These are phyloP conservation scores for Blastobotrys aristatus DNA, from an alignment of 1,139 yeast genomes.

Conservation along the genomic window DNA sequence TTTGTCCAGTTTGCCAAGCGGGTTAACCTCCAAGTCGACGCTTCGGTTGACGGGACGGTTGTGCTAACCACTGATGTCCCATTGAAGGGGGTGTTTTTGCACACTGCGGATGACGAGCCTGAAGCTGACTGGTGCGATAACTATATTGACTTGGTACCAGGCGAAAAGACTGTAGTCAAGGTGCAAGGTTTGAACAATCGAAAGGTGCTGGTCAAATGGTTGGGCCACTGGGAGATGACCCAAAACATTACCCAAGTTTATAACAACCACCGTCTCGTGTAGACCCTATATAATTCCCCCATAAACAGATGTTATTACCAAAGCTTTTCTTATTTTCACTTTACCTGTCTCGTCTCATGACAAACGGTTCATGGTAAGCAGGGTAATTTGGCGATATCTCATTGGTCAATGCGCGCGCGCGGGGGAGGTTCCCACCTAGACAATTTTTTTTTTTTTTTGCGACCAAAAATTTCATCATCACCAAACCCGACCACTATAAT, in stretches of 20 bases:
- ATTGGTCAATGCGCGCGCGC: background rate
- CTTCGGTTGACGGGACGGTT: conserved; percentile 5
- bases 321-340: too few species aligned
- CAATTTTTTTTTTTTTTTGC: background rate
- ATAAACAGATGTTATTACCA: too few species aligned
- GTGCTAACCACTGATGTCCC: conserved; percentile 14
- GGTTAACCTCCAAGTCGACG: conserved; percentile 12
- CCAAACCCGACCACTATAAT: background rate
- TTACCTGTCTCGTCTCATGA: too few species aligned
- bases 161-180: conserved; percentile 13
- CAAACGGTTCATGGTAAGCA: too few species aligned
- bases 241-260: background rate
- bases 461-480: conserved; percentile 1
- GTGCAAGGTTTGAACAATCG: conserved; percentile 17
- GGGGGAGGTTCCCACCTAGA: background rate
- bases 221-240: conserved; percentile 19
- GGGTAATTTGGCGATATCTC: background rate
- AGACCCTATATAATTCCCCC: too few species aligned
- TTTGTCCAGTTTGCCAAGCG: conserved; percentile 15
- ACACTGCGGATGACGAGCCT: conserved; percentile 15
- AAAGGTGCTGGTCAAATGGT: conserved; percentile 17
- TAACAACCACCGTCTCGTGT: background rate
- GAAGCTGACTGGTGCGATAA: conserved; percentile 23
- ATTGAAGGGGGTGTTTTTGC: conserved; percentile 20
- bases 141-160: conserved; percentile 22